A percentile compares a stretch with the other conserved stretches of the same genome.
Evolutionary conservation across 805 yeast species (phyloP).

Genomic region (Pichia insulana): DNA sequence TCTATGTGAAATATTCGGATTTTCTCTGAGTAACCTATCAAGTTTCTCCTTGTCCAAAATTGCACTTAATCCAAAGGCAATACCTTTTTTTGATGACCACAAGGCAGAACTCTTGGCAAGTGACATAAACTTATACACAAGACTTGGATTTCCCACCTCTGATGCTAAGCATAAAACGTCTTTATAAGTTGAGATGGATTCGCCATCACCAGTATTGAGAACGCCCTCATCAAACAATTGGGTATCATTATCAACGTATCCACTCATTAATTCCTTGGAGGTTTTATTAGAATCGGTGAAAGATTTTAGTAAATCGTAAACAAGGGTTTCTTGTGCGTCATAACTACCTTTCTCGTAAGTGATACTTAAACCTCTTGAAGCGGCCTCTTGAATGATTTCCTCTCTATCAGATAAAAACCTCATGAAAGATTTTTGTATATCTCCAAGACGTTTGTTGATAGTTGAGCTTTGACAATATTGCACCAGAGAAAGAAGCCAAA

Average conservation of each 20-base stretch:
- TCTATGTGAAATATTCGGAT: constrained; percentile 44
- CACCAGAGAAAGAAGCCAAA: constrained; percentile 76
- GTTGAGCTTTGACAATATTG: constrained; percentile 57
- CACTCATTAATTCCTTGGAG: constrained; percentile 39
- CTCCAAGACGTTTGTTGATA: constrained; percentile 37
- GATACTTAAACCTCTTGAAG: constrained; percentile 78
- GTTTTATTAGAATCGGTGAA: constrained; percentile 62
- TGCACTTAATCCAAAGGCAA: constrained; percentile 87
- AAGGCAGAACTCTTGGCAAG: constrained; percentile 77
- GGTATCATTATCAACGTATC: constrained; percentile 70
- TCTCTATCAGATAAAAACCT: constrained; percentile 71
- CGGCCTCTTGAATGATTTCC: constrained; percentile 85
- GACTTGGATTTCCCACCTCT: constrained; percentile 91
- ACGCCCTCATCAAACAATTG: constrained; percentile 78
- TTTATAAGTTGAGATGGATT: constrained; percentile 82
- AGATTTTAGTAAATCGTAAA: constrained; percentile 62
- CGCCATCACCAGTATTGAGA: constrained; percentile 72
- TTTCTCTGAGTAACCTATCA: constrained; percentile 48
- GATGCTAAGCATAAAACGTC: constrained; percentile 83
- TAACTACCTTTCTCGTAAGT: constrained; percentile 69
- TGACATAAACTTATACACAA: constrained; percentile 91
- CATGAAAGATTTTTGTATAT: constrained; percentile 69
- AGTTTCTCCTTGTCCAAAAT: constrained; percentile 72
- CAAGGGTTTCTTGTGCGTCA: constrained; percentile 61
- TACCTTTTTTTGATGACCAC: constrained; percentile 91